Conservation (phyloP, 805 yeast genomes). For the Saccharomycopsis vini region DNA sequence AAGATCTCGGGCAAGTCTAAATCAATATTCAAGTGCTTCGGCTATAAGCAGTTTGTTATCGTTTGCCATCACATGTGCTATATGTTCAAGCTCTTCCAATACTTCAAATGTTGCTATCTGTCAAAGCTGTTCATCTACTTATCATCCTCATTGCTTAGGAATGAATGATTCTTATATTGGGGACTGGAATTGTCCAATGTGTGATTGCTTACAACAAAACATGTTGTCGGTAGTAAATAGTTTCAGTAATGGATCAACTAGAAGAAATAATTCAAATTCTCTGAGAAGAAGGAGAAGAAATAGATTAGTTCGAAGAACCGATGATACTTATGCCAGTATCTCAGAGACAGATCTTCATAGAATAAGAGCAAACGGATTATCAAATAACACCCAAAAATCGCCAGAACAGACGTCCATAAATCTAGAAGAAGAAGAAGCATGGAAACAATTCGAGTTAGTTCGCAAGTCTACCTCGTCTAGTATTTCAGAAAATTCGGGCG, state of each 20-base stretch:
- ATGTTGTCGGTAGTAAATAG: not conserved
- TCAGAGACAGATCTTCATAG: not conserved
- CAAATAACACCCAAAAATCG: too few relatives aligned
- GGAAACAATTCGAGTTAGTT: conserved; percentile 13
- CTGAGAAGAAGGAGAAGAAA: conserved; percentile 2
- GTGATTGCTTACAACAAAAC: conserved; percentile 34
- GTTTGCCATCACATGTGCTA: conserved; percentile 9
- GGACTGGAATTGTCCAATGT: conserved; percentile 43
- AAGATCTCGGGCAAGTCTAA: not conserved
- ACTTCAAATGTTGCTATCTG: not conserved
- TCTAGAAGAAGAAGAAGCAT: conserved; percentile 20
- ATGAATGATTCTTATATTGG: conserved; percentile 19
- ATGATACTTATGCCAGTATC: conserved; percentile 5
- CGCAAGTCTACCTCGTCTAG: conserved; percentile 6
- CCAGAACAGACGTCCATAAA: conserved; percentile 1
- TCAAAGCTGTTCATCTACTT: conserved; percentile 19
- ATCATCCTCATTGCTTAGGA: conserved; percentile 36
- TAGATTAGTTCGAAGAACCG: conserved; percentile 5
- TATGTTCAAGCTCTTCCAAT: conserved; percentile 13
- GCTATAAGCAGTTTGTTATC: not conserved
- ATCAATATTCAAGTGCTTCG: not conserved
- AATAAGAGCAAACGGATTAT: not conserved
- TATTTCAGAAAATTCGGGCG: conserved; percentile 2
- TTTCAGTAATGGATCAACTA: too few relatives aligned
- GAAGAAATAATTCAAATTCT: too few relatives aligned